These are phyloP conservation scores for Cystofilobasidium capitatum DNA, from an alignment of 768 basidiomycete species.

Conservation along the genomic window DNA sequence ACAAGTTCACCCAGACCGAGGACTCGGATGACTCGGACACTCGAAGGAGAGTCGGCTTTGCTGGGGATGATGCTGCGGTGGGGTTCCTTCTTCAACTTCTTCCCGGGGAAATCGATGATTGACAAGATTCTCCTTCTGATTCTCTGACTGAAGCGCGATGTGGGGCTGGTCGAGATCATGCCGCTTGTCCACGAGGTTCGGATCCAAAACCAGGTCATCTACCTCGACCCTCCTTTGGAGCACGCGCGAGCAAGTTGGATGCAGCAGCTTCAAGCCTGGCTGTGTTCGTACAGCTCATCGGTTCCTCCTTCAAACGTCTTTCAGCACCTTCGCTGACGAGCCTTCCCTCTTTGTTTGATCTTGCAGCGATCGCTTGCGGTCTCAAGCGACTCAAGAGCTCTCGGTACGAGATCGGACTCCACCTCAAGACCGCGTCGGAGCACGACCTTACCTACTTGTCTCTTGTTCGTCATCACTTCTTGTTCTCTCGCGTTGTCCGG, in stretches of 20 bases:
- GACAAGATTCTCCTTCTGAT: background rate
- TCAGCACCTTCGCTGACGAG: background rate
- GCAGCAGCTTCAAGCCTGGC: constrained; percentile 76
- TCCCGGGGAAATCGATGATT: background rate
- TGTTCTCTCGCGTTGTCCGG: background rate
- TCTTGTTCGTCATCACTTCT: constrained; percentile 48
- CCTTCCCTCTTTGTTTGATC: background rate
- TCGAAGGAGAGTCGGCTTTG: constrained; percentile 36
- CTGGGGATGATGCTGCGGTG: constrained; percentile 59
- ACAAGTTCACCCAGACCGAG: constrained; percentile 69
- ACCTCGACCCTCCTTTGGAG: constrained; percentile 95
- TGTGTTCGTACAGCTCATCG: constrained; percentile 47
- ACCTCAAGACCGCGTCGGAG: constrained; percentile 58
- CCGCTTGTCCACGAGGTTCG: constrained; percentile 90
- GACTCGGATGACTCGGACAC: constrained; percentile 42
- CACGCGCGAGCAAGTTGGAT: constrained; percentile 84
- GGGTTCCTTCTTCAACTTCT: too few species aligned
- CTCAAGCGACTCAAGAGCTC: constrained; percentile 84
- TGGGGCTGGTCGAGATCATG: constrained; percentile 53
- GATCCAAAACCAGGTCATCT: constrained; percentile 98
- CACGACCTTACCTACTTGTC: constrained; percentile 73
- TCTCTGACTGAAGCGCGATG: background rate
- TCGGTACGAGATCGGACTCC: constrained; percentile 89
- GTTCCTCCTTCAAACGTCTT: background rate
- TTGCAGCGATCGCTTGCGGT: constrained; percentile 70